Conservation (phyloP, 208 protist genomes). For the Acanthamoeba divionensis region DNA sequence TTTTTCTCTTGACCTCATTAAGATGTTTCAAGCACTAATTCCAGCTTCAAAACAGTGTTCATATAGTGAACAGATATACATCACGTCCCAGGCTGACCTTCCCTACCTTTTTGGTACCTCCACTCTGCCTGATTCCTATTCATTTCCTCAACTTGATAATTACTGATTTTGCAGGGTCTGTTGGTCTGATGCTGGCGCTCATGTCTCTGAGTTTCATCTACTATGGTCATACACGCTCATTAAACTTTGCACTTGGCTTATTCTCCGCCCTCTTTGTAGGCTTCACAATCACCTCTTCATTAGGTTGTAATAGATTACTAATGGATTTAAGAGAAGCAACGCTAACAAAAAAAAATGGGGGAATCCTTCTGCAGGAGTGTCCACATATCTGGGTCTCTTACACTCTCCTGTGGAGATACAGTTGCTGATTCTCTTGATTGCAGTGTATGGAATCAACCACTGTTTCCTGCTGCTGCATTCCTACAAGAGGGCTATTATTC, state of each 20-base stretch:
- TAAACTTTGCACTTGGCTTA: background rate
- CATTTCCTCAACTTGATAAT: too few species aligned
- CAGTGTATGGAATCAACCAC: background rate
- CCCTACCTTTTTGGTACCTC: background rate
- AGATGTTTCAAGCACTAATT: background rate
- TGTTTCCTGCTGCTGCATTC: background rate
- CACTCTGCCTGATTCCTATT: background rate
- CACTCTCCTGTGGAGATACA: too few species aligned
- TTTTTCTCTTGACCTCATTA: background rate
- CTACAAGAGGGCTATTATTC: background rate
- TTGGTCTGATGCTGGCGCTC: background rate
- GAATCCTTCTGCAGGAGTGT: background rate
- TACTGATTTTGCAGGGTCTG: too few species aligned
- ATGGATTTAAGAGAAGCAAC: background rate
- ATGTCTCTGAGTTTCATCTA: background rate
- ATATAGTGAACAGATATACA: background rate
- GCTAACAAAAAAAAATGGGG: background rate
- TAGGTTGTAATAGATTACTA: background rate
- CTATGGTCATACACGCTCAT: background rate
- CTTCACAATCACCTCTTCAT: background rate
- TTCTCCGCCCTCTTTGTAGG: background rate
- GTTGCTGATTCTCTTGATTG: background rate
- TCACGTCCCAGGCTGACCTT: slow-evolving; percentile 1
- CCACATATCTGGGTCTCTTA: background rate
- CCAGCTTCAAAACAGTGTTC: background rate